Evolutionary conservation across 2,329 filamentous ascomycete genomes (phyloP), one percentile per base, ranked within the genome.

Genomic region (Aspergillus sp.): DNA sequence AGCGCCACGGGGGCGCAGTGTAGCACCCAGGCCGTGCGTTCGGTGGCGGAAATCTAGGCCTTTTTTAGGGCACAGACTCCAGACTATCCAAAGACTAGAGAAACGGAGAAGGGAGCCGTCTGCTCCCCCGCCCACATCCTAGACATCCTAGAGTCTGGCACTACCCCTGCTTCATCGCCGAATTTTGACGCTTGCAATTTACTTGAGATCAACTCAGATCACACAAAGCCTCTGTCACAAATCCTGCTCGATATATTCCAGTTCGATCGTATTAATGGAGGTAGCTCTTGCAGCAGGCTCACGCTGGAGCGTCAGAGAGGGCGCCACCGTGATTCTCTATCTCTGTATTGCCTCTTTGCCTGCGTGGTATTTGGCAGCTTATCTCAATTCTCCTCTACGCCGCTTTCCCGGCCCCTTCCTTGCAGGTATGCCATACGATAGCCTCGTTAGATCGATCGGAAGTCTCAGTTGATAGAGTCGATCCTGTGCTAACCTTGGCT

Each of bases 381-480:
- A 67, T 58, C 51, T 65, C 10, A 31, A 55, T 42, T 67, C 63
- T 1, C 65, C 66, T 16, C 45, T 68, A 49, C 55, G 59, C 55
- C 50, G 32, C 24, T 65, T 62, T 56, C 66, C 64, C 22, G 67
- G 67, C 16, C 67, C 66, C 6, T 59, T 66, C 29, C 53, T 66
- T 9, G 64, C 61, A 65, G 64, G 65, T 67, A 58, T 59, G 59
- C 32, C 24, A 42, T 45, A 4, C 31, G 18, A 39, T 20, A 6
- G 16, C 32, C 36, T 9, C 52, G 2, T 9, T 18, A 9, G 18
- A 20, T 45, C 53, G 50, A 22, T 24, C 49, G 31, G 7, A 29
- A 29, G 10, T 45, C 16, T 24, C 36, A 7, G 47, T 56, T 39
- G 50, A 50, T 55, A 24, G 56, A 57, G 31, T 6, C 12, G 18